Percentiles rank a stretch among this genome's conserved stretches.
phyloP scores from a whole-genome alignment of 495 filamentous ascomycete species.

The Ramalina intermedia region DNA sequence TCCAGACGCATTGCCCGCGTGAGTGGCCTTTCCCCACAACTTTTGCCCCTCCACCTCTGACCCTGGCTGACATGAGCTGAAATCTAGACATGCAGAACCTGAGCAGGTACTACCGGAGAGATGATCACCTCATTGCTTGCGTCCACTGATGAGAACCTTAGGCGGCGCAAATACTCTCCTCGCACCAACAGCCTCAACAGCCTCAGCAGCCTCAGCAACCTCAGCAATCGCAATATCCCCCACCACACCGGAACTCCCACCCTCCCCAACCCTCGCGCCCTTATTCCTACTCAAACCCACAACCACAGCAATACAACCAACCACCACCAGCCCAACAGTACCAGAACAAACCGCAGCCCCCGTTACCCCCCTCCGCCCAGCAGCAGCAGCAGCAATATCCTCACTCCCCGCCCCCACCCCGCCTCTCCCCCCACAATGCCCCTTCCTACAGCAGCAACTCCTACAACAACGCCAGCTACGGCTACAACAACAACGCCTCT shows the following conservation, averaged over 20 bases:
- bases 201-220: slow-evolving; percentile 17
- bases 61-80: slow-evolving; percentile 1
- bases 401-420: slow-evolving; percentile 18
- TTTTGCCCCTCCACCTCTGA: not conserved
- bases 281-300: slow-evolving; percentile 17
- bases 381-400: slow-evolving; percentile 13
- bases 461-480: slow-evolving; percentile 25
- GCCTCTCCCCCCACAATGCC: slow-evolving; percentile 20
- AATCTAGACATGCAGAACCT: slow-evolving; percentile 74
- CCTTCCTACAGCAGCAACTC: slow-evolving; percentile 13
- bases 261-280: slow-evolving; percentile 11
- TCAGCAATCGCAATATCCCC: slow-evolving; percentile 16
- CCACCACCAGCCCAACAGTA: slow-evolving; percentile 11
- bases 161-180: slow-evolving; percentile 42
- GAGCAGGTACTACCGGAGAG: slow-evolving; percentile 51
- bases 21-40: slow-evolving; percentile 26
- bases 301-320: slow-evolving; percentile 13
- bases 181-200: slow-evolving; percentile 18
- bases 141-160: slow-evolving; percentile 10
- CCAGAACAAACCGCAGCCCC: slow-evolving; percentile 20
- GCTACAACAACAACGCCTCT: slow-evolving; percentile 22
- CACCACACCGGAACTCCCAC: not conserved
- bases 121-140: not conserved
- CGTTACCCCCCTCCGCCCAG: slow-evolving; percentile 5
- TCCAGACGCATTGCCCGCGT: slow-evolving; percentile 94